Evolutionary conservation across 2,329 filamentous ascomycete genomes (phyloP).

Genomic region (Claviceps citrina): DNA sequence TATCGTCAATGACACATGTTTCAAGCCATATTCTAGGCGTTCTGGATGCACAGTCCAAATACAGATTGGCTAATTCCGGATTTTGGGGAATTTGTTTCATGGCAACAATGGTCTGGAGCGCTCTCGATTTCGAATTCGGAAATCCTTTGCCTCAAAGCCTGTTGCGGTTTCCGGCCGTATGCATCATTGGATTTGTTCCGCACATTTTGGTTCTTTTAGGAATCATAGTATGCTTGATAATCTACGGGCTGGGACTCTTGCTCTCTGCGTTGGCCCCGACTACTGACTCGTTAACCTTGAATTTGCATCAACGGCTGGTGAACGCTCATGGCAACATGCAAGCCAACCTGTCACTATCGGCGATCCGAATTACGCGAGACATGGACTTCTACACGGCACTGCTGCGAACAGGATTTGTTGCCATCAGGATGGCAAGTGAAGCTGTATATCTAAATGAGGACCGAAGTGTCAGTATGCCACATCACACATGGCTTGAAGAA

Average conservation of each 20-base stretch:
- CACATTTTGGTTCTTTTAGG: constrained; percentile 76
- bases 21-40: constrained; percentile 73
- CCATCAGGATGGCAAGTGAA: constrained; percentile 85
- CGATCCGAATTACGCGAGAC: constrained; percentile 63
- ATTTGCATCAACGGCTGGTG: constrained; percentile 44
- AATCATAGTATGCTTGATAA: constrained; percentile 57
- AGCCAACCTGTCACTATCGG: constrained; percentile 71
- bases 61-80: constrained; percentile 71
- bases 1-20: constrained; percentile 81
- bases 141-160: constrained; percentile 49
- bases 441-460: constrained; percentile 94
- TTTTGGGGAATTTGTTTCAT: constrained; percentile 89
- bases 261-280: constrained; percentile 43
- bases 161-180: constrained; percentile 81
- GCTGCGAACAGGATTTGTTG: constrained; percentile 70
- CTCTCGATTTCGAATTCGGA: constrained; percentile 44
- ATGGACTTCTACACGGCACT: constrained; percentile 95
- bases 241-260: constrained; percentile 63
- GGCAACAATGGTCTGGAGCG: constrained; percentile 66
- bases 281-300: constrained; percentile 17
- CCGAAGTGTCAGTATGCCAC: constrained; percentile 53
- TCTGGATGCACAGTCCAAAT: constrained; percentile 61
- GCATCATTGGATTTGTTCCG: constrained; percentile 86
- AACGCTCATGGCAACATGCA: constrained; percentile 80
- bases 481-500: constrained; percentile 83